These are phyloP conservation scores for Solanum microdontum DNA, from an alignment of 257 asterid species.

Conservation along the genomic window DNA sequence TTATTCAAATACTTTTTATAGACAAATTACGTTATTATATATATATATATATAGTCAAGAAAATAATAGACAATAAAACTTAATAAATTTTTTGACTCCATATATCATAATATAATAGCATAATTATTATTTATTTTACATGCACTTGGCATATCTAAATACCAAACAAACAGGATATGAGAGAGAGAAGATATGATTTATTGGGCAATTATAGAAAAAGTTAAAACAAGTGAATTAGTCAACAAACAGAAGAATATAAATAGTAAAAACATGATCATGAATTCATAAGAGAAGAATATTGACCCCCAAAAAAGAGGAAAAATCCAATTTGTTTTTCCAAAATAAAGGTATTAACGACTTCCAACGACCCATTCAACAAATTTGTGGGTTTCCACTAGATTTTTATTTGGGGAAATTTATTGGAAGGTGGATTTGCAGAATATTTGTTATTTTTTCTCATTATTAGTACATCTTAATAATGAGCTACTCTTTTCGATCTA, in stretches of 20 bases:
- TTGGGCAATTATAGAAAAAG: not conserved
- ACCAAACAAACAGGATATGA: not conserved
- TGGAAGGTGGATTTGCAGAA: slow-evolving; percentile 2
- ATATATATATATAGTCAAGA: too few species aligned
- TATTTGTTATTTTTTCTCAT: not conserved
- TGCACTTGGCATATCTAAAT: not conserved
- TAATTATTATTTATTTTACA: not conserved
- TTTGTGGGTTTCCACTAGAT: not conserved
- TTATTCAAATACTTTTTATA: not conserved
- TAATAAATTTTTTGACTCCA: not conserved
- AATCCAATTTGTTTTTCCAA: not conserved
- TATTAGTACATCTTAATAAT: not conserved
- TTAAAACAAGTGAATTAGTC: not conserved
- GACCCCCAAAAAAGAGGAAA: not conserved
- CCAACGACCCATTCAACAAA: not conserved
- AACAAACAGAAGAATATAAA: not conserved
- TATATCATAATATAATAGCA: not conserved
- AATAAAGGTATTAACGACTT: not conserved
- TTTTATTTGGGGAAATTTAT: not conserved
- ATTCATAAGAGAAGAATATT: not conserved
- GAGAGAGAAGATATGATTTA: not conserved
- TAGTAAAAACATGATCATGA: not conserved
- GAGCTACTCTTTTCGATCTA: not conserved
- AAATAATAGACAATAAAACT: too few species aligned
- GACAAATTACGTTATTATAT: not conserved